Evolutionary conservation across 2,329 filamentous ascomycete genomes (phyloP).

Genomic region (Microcyclospora tardicrescens): DNA sequence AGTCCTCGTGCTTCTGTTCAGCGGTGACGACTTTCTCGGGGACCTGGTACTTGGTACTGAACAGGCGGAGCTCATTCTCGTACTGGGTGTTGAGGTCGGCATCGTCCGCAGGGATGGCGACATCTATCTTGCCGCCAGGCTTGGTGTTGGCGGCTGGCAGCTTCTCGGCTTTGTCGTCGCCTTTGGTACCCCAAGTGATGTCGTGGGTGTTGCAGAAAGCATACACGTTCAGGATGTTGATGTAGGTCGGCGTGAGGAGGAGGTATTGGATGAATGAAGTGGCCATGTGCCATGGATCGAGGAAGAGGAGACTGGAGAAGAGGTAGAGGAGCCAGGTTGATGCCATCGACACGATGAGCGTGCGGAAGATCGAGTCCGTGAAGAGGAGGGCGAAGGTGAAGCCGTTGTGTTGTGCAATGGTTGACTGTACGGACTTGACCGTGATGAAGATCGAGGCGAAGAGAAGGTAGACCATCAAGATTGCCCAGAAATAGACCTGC

Average conservation of each 20-base stretch:
- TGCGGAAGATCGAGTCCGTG: constrained; percentile 80
- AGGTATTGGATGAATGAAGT: constrained; percentile 91
- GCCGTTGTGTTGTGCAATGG: constrained; percentile 44
- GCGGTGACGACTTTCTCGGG: constrained; percentile 51
- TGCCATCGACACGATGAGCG: constrained; percentile 79
- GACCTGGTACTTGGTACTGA: constrained; percentile 60
- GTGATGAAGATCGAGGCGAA: constrained; percentile 94
- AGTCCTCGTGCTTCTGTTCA: constrained; percentile 83
- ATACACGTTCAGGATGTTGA: constrained; percentile 97
- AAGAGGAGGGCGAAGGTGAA: constrained; percentile 66
- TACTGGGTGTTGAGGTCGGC: constrained; percentile 92
- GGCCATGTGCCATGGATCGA: constrained; percentile 99
- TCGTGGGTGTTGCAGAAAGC: constrained; percentile 98
- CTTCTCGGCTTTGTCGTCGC: constrained; percentile 89
- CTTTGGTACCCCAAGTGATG: constrained; percentile 96
- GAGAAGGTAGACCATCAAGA: constrained; percentile 90
- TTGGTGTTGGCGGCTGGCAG: constrained; percentile 80
- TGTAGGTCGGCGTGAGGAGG: constrained; percentile 87
- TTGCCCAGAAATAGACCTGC: constrained; percentile 97
- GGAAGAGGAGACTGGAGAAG: constrained; percentile 79
- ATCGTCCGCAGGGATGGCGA: constrained; percentile 75
- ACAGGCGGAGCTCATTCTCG: constrained; percentile 65
- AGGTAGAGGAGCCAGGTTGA: constrained; percentile 93
- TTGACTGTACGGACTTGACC: constrained; percentile 65
- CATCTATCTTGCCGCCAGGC: constrained; percentile 87